Evolutionary conservation across 306 rosid species (phyloP).

Genomic region (Quercus aquifolioides): DNA sequence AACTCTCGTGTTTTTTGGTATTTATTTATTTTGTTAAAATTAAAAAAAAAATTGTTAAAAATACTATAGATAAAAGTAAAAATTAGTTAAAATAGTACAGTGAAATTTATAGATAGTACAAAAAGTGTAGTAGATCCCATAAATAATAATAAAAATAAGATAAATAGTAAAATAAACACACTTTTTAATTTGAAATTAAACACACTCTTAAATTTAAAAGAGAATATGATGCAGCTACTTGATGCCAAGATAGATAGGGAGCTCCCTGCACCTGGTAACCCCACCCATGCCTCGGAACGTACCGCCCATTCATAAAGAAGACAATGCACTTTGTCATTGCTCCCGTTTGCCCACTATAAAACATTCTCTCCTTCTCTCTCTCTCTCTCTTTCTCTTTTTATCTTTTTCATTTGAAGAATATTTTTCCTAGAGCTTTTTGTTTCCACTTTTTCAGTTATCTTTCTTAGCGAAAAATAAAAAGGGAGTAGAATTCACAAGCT

Average conservation of each 20-base stretch:
- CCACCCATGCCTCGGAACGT: slow-evolving; percentile 32
- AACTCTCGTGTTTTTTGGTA: rapidly evolving
- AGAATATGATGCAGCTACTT: neutral
- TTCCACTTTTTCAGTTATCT: slow-evolving; percentile 19
- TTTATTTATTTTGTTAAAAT: neutral
- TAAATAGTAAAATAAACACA: rapidly evolving
- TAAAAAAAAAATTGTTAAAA: no score
- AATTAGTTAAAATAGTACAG: rapidly evolving
- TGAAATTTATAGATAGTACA: rapidly evolving
- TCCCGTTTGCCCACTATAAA: slow-evolving; percentile 32
- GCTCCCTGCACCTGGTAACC: slow-evolving; percentile 10
- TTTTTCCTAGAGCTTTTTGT: slow-evolving; percentile 39
- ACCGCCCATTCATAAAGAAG: slow-evolving; percentile 32
- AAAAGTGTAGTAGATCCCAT: rapidly evolving
- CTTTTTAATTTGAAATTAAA: no score
- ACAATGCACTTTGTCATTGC: slow-evolving; percentile 37
- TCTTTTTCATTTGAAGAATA: slow-evolving; percentile 39
- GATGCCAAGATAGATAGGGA: slow-evolving; percentile 14
- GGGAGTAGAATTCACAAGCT: slow-evolving; percentile 38
- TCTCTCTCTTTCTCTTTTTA: slow-evolving; percentile 34
- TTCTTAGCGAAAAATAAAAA: slow-evolving; percentile 22
- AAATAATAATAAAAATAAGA: no score
- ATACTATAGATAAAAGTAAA: rapidly evolving
- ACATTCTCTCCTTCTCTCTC: slow-evolving; percentile 45
- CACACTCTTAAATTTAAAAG: neutral